Percentiles rank a stretch among this genome's conserved stretches.
phyloP scores from a whole-genome alignment of 164 flowering plant species.

The Vitis amurensis region DNA sequence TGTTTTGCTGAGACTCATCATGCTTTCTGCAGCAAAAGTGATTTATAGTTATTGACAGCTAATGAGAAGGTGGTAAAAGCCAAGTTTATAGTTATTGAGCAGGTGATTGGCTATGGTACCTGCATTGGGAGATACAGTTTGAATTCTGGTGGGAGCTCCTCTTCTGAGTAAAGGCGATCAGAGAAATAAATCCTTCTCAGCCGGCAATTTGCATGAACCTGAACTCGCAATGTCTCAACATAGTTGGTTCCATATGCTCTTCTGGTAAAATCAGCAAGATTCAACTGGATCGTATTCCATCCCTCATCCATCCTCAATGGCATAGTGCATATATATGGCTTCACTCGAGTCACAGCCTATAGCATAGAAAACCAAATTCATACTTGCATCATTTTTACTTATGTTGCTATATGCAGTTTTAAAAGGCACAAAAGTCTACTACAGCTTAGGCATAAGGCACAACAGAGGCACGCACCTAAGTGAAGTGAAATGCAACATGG shows the following conservation, averaged over 20 bases:
- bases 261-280: constrained; percentile 84
- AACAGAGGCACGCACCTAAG: no score
- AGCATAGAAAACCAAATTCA: constrained; percentile 6
- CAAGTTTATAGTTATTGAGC: no score
- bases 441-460: no score
- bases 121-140: constrained; percentile 95
- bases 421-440: no score
- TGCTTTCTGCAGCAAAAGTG: constrained; percentile 4
- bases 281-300: constrained; percentile 98
- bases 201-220: constrained; percentile 98
- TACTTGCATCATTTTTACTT: background rate
- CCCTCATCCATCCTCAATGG: constrained; percentile 99
- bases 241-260: constrained; percentile 98
- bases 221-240: constrained; percentile 94
- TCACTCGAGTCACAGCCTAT: constrained; percentile 90
- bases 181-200: constrained; percentile 93
- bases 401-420: background rate
- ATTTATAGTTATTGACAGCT: background rate
- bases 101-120: constrained; percentile 27
- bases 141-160: constrained; percentile 98
- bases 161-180: constrained; percentile 96
- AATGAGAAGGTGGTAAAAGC: background rate
- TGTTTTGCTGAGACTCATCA: background rate
- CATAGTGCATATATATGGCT: constrained; percentile 99
- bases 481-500: no score